Conservation (phyloP, 352 stramenopile genomes). For the Phytophthora rubi region DNA sequence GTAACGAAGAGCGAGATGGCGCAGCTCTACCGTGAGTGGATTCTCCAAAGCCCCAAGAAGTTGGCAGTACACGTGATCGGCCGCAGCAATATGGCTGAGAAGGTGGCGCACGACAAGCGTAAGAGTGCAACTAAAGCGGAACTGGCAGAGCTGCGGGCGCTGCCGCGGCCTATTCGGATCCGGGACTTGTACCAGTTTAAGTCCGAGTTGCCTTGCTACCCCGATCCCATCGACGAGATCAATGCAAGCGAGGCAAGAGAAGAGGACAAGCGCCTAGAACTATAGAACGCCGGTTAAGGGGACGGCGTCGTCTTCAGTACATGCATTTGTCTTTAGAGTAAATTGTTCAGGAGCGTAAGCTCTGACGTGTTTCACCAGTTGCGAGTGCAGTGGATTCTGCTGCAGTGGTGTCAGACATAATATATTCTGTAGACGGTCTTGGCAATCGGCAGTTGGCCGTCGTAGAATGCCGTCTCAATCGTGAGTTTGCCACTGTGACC, state of each 20-base stretch:
- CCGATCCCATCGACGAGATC: conserved; percentile 49
- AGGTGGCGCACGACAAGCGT: conserved; percentile 38
- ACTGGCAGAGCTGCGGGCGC: conserved; percentile 25
- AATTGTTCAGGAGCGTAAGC: conserved; percentile 2
- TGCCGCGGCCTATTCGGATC: conserved; percentile 43
- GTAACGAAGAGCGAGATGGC: conserved; percentile 73
- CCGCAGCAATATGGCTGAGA: conserved; percentile 49
- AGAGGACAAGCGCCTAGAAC: conserved; percentile 33
- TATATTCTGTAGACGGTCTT: conserved; percentile 95
- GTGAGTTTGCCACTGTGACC: conserved; percentile 87
- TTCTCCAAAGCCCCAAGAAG: conserved; percentile 71
- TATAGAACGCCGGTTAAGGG: conserved; percentile 34
- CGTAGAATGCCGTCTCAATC: conserved; percentile 97
- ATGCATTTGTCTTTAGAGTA: conserved; percentile 30
- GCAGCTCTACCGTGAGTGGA: conserved; percentile 65
- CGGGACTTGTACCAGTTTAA: conserved; percentile 76
- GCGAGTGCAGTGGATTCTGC: conserved; percentile 3
- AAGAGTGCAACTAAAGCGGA: conserved; percentile 41
- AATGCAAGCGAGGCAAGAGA: conserved; percentile 31
- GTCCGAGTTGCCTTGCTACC: conserved; percentile 57
- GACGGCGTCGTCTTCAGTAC: conserved; percentile 23
- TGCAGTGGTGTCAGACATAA: conserved; percentile 77
- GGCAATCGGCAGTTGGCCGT: conserved; percentile 86
- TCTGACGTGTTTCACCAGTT: conserved; percentile 2
- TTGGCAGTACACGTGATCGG: conserved; percentile 73